Conservation (phyloP, 2,329 filamentous ascomycete species). For the Ambrosiella beaveri region DNA sequence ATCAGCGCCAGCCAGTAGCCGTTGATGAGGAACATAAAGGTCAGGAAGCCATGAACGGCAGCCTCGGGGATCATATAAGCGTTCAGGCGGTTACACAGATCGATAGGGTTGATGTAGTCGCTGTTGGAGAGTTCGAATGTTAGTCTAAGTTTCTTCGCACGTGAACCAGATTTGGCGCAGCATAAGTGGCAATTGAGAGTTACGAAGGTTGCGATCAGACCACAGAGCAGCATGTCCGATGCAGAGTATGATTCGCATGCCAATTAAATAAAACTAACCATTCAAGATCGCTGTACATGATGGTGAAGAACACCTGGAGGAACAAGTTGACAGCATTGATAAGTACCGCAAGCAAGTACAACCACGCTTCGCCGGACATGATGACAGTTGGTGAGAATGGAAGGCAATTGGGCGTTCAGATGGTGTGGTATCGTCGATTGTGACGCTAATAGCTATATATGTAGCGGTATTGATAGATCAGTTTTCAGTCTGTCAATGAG, state of each 20-base stretch:
- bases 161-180: background rate
- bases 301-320: constrained; percentile 99
- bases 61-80: constrained; percentile 99
- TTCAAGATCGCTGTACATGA: constrained; percentile 99
- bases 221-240: background rate
- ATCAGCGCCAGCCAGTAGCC: constrained; percentile 93
- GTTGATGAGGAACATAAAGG: constrained; percentile 91
- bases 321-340: constrained; percentile 99
- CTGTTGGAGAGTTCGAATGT: constrained; percentile 29
- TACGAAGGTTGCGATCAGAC: background rate
- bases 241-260: background rate
- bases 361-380: constrained; percentile 97
- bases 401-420: background rate
- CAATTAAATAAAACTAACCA: constrained; percentile 47
- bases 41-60: constrained; percentile 89
- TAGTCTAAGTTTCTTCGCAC: constrained; percentile 15
- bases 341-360: constrained; percentile 92
- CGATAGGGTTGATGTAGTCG: constrained; percentile 99
- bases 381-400: constrained; percentile 2
- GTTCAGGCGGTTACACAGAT: constrained; percentile 99
- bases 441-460: background rate
- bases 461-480: no score
- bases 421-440: background rate
- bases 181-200: background rate
- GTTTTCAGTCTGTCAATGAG: no score